These are phyloP conservation scores for Cetraspora pellucida DNA, from an alignment of 192 early-diverging fungal species.

Conservation along the genomic window DNA sequence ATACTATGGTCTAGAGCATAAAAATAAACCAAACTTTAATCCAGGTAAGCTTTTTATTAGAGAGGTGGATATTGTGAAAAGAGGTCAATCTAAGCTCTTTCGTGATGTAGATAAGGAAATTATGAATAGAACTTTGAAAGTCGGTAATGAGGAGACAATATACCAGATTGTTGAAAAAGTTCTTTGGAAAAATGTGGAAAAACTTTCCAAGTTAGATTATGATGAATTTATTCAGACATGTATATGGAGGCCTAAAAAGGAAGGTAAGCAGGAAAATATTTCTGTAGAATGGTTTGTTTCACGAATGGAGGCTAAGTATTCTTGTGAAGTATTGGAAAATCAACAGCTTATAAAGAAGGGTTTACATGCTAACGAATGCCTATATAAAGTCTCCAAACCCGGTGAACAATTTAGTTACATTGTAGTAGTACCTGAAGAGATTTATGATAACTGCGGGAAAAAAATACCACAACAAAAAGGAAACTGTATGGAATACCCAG, in stretches of 20 bases:
- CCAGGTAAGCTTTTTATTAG: not conserved
- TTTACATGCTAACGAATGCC: not conserved
- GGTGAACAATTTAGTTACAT: not conserved
- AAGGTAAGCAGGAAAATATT: no score
- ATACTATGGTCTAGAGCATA: not conserved
- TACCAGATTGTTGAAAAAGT: not conserved
- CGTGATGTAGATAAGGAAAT: not conserved
- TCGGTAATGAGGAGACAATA: not conserved
- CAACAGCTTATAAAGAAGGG: constrained; percentile 22
- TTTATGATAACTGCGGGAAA: not conserved
- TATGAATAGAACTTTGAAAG: not conserved
- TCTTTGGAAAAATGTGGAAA: not conserved
- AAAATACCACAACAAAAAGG: not conserved
- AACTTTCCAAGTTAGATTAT: not conserved
- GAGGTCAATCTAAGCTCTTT: constrained; percentile 10
- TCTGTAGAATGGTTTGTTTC: not conserved
- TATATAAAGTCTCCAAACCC: constrained; percentile 1
- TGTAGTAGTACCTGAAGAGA: not conserved
- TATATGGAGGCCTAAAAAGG: not conserved
- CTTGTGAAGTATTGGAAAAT: not conserved
- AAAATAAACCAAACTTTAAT: not conserved
- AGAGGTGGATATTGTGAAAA: constrained; percentile 12
- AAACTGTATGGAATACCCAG: constrained; percentile 13
- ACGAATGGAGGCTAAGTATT: not conserved
- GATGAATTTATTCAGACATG: not conserved